Base-by-base conservation (phyloP, 257 asterid genomes). In the Ophiorrhiza pumila region DNA sequence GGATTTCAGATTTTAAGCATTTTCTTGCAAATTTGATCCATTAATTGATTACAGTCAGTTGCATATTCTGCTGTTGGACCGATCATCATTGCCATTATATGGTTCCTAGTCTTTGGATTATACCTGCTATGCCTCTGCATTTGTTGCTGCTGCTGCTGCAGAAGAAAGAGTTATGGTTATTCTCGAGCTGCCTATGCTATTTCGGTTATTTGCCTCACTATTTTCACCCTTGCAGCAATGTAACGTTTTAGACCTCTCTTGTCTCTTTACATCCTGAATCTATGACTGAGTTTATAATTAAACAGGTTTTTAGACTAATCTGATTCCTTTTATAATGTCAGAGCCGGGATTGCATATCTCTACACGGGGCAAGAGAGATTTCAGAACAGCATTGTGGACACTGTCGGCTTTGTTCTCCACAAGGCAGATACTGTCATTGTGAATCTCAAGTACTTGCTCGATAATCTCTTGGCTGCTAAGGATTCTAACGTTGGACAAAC, bases 71-170 rank as follows among this genome's bases (percentile, higher is more conserved):
- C 77, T 5, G 29, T 47, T 5, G 77, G 76, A 12, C 84, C 84
- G 0, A 20, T 73, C 27, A 23, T 73, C 11, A 6, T 45, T 13
- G 84, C 68, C 7, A 55, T 18, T 5, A 11, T 69, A 23, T 80
- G 84, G 84, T 68, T 80, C 64, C 12, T 73, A 52, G n/a, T 65
- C 22, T 80, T 77, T 23, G 84, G 81, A 73, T 8, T 80, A 65
- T 63, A n/a, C 71, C 67, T 80, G 71, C 18, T 76, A 4, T 73
- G 74, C 69, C 53, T 80, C 47, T 77, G 73, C 69, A 39, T 64
- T 7, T 69, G 76, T n/a, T 66, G 82, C 18, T 56, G 72, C n/a
- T 76, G 78, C 69, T 80, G 80, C 72, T 77, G 74, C 50, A 62
- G 71, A 27, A 65, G 66, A 35, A 58, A 73, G 2, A 39, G 18